Percentiles rank a stretch among this genome's conserved stretches.
Conservation (phyloP, 2,329 filamentous ascomycete species). For the Drechslerella coelobrocha region DNA sequence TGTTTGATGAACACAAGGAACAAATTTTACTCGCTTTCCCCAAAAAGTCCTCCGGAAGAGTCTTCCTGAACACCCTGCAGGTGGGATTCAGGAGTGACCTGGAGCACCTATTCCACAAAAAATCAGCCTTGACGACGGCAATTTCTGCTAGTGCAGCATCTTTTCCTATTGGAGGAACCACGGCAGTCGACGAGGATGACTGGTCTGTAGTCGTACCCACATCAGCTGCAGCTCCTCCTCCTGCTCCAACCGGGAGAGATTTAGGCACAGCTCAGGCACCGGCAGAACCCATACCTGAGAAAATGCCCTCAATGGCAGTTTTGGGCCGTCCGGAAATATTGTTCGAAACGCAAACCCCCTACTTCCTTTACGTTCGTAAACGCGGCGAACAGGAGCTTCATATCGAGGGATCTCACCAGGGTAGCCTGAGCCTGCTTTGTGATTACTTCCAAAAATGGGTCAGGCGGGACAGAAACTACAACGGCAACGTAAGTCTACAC, state of each 20-base stretch:
- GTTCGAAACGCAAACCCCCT: slow-evolving; percentile 40
- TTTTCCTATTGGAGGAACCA: slow-evolving; percentile 31
- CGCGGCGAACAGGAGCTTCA: slow-evolving; percentile 46
- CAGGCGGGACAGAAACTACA: slow-evolving; percentile 42
- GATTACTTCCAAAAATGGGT: slow-evolving; percentile 50
- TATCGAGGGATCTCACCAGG: slow-evolving; percentile 48
- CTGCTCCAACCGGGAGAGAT: slow-evolving; percentile 8
- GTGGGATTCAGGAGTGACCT: slow-evolving; percentile 35
- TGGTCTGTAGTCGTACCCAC: slow-evolving; percentile 42
- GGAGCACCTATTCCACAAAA: slow-evolving; percentile 42
- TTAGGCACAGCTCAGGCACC: slow-evolving; percentile 9
- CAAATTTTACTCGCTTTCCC: slow-evolving; percentile 31
- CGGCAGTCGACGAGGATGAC: slow-evolving; percentile 34
- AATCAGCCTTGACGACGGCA: slow-evolving; percentile 11
- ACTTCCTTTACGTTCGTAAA: slow-evolving; percentile 47
- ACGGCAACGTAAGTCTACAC: slow-evolving; percentile 36
- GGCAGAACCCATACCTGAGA: slow-evolving; percentile 22
- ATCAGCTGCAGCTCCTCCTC: slow-evolving; percentile 5
- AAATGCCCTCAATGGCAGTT: slow-evolving; percentile 17
- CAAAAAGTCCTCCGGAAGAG: slow-evolving; percentile 23
- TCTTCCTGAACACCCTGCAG: slow-evolving; percentile 39
- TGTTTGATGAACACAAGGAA: slow-evolving; percentile 6
- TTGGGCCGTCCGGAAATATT: slow-evolving; percentile 35
- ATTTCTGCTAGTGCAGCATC: slow-evolving; percentile 14
- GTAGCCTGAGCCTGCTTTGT: slow-evolving; percentile 39